Conservation (phyloP, 768 basidiomycete genomes). For the Mycena pura region DNA sequence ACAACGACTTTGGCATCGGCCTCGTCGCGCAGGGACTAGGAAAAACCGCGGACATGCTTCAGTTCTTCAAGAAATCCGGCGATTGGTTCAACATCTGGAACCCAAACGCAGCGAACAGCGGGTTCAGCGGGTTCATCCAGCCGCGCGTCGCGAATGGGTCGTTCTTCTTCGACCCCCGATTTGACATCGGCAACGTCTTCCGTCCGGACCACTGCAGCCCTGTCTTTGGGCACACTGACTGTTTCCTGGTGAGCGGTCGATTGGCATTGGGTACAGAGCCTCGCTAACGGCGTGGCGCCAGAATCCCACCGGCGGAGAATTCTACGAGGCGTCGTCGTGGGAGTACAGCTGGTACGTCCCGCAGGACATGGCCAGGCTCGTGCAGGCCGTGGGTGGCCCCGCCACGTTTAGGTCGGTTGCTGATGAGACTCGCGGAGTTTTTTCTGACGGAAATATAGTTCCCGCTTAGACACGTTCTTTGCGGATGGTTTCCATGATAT, state of each 20-base stretch:
- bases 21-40: conserved; percentile 23
- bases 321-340: conserved; percentile 28
- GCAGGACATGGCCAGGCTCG: conserved; percentile 23
- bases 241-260: conserved; percentile 12
- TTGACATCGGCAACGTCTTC: conserved; percentile 19
- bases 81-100: conserved; percentile 30
- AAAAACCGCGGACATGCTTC: conserved; percentile 4
- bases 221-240: conserved; percentile 19
- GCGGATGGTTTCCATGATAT: conserved; percentile 21
- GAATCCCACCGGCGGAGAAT: conserved; percentile 17
- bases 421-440: background rate
- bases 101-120: conserved; percentile 18
- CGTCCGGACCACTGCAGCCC: conserved; percentile 26
- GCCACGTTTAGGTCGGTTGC: conserved; percentile 15
- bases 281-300: background rate
- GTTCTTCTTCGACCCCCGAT: conserved; percentile 27
- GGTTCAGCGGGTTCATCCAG: conserved; percentile 25
- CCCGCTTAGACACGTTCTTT: conserved; percentile 25
- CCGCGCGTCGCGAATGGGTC: conserved; percentile 19
- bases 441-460: conserved; percentile 1
- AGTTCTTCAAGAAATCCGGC: conserved; percentile 21
- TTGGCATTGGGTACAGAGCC: background rate
- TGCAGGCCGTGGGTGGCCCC: conserved; percentile 14
- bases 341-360: conserved; percentile 25
- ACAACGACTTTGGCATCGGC: conserved; percentile 26